These are phyloP conservation scores for Murraya koenigii DNA, from an alignment of 345 rosid genomes.

Conservation along the genomic window DNA sequence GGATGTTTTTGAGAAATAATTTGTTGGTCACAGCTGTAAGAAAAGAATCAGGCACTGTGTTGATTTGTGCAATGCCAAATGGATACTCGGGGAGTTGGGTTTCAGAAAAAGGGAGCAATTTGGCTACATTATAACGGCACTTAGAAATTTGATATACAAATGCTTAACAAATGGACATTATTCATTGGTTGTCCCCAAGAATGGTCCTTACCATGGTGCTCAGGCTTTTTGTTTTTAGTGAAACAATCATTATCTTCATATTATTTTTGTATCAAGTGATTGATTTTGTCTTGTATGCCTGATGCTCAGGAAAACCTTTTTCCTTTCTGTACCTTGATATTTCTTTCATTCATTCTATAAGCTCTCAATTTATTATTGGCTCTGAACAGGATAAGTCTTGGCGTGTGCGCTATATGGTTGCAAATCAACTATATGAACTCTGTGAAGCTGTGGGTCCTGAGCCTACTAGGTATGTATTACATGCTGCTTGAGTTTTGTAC, in stretches of 20 bases:
- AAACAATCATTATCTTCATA: background rate
- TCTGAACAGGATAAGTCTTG: slow-evolving; percentile 84
- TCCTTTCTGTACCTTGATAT: background rate
- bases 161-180: background rate
- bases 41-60: background rate
- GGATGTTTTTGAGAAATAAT: background rate
- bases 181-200: background rate
- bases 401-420: slow-evolving; percentile 99
- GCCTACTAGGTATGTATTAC: slow-evolving; percentile 66
- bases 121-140: background rate
- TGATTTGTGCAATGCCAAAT: background rate
- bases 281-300: background rate
- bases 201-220: background rate
- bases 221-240: background rate
- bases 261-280: background rate
- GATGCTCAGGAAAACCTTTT: background rate
- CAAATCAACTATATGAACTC: slow-evolving; percentile 92
- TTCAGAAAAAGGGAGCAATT: background rate
- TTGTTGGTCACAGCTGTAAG: background rate
- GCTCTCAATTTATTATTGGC: background rate
- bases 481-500: background rate
- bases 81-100: background rate
- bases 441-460: slow-evolving; percentile 97
- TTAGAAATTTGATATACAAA: background rate
- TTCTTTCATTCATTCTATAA: background rate